Conservation (phyloP, 148 eudicot genomes). For the Cornus suecica region DNA sequence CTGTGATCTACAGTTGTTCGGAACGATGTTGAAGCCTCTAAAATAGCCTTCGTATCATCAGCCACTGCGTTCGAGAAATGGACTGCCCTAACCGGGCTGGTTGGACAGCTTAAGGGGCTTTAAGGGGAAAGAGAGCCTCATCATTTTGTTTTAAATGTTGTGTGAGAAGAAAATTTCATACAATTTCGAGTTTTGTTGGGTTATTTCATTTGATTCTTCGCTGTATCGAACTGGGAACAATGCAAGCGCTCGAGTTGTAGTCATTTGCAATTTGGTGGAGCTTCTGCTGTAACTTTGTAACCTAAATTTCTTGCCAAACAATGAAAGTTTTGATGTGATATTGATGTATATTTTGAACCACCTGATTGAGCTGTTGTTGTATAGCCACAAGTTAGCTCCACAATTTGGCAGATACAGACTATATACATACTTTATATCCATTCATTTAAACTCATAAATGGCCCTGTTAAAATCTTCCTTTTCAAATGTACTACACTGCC, state of each 20-base stretch:
- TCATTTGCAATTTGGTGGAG: not conserved
- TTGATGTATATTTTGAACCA: not conserved
- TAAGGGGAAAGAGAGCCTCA: constrained; percentile 23
- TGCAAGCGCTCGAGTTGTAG: not conserved
- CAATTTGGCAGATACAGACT: not conserved
- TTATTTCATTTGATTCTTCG: constrained; percentile 1
- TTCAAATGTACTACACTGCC: not conserved
- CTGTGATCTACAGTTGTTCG: constrained; percentile 37
- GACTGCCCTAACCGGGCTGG: constrained; percentile 69
- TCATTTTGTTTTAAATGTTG: not conserved
- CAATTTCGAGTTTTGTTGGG: not conserved
- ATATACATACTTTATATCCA: too few species aligned
- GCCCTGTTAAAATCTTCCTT: not conserved
- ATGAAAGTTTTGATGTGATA: not conserved
- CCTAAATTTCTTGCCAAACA: not conserved
- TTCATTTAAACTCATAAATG: not conserved
- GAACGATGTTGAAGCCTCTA: constrained; percentile 67
- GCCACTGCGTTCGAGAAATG: constrained; percentile 92
- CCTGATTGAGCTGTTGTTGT: not conserved
- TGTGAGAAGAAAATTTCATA: not conserved
- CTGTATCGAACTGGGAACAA: not conserved
- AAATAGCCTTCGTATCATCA: constrained; percentile 79
- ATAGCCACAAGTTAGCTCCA: not conserved
- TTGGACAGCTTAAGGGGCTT: constrained; percentile 81
- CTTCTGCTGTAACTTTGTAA: not conserved